These are phyloP conservation scores for Secale cereale DNA, from an alignment of 176 grass and related monocot genomes.

Conservation along the genomic window DNA sequence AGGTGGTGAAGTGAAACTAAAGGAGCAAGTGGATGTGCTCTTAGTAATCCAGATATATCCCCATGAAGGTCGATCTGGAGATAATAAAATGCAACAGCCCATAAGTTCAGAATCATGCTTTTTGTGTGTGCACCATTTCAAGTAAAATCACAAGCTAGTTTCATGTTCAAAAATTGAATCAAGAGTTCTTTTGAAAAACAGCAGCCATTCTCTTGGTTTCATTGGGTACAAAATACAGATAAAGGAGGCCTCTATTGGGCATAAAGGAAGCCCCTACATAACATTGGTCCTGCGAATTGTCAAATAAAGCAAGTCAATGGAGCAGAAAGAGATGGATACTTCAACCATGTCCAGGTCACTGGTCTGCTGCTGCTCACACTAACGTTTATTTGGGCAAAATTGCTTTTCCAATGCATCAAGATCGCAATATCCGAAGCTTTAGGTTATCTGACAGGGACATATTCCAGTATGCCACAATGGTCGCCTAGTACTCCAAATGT, in stretches of 20 bases:
- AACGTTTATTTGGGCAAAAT: conserved; percentile 2
- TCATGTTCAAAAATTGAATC: not conserved
- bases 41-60: conserved; percentile 82
- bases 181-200: not conserved
- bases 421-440: not conserved
- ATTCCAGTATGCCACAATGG: conserved; percentile 11
- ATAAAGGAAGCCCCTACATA: not conserved
- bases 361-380: not conserved
- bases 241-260: not conserved
- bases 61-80: conserved; percentile 80
- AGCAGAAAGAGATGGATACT: not conserved
- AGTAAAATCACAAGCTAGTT: not conserved
- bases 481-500: not conserved
- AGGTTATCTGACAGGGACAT: conserved; percentile 26
- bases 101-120: not conserved
- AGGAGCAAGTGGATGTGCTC: conserved; percentile 71
- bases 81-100: conserved; percentile 5
- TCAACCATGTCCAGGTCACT: not conserved
- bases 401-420: not conserved
- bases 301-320: not conserved
- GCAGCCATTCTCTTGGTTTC: conserved; percentile 5
- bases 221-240: not conserved
- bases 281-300: not conserved
- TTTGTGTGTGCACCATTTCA: conserved; percentile 1
- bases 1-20: conserved; percentile 90